Percentiles rank a stretch among this genome's conserved stretches.
Evolutionary conservation across 257 asterid genomes (phyloP).

Genomic region (Solanum ossicruentum): DNA sequence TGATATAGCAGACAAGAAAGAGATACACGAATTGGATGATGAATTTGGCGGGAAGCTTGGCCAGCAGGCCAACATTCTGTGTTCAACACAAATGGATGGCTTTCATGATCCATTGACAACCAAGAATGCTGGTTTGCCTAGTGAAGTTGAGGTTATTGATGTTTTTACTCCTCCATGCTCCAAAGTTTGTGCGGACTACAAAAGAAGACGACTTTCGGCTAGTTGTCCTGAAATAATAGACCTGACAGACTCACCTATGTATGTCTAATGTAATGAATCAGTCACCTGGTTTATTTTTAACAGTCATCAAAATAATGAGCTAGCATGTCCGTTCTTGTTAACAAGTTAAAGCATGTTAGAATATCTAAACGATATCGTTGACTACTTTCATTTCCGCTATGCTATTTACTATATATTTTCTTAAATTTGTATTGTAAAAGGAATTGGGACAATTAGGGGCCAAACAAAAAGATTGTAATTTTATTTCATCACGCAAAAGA

Average conservation of each 20-base stretch:
- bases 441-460: not conserved
- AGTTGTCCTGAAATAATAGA: conserved; percentile 59
- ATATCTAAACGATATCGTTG: not conserved
- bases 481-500: not conserved
- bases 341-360: not conserved
- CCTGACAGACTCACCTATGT: conserved; percentile 67
- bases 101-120: conserved; percentile 3
- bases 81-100: conserved; percentile 2
- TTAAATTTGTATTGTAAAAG: not conserved
- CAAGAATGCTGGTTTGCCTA: conserved; percentile 2
- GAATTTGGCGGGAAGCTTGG: not conserved
- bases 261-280: conserved; percentile 8
- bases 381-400: not conserved
- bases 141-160: conserved; percentile 60
- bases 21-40: not conserved
- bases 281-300: not conserved
- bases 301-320: not conserved
- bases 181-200: conserved; percentile 11
- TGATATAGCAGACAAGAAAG: conserved; percentile 1
- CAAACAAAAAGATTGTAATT: not conserved
- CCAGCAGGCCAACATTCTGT: conserved; percentile 1
- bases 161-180: conserved; percentile 53
- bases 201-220: conserved; percentile 36
- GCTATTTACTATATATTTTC: not conserved
- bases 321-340: not conserved